Evolutionary conservation across 2,329 filamentous ascomycete genomes (phyloP).

Genomic region (Penicillium sp.): DNA sequence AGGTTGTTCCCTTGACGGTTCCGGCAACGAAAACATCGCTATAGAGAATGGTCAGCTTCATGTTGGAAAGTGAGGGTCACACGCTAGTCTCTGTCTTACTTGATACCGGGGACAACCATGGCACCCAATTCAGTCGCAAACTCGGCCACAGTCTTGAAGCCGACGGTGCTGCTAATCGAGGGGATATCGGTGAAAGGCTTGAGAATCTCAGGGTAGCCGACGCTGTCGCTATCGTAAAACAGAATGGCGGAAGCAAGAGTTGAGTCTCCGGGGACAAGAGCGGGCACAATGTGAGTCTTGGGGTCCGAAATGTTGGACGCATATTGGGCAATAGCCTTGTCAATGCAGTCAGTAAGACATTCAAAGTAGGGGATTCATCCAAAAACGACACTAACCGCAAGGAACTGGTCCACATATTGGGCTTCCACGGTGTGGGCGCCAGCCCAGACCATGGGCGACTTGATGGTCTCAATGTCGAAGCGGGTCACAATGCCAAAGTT

Average conservation of each 20-base stretch:
- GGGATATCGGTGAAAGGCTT: conserved; percentile 47
- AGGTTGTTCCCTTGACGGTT: conserved; percentile 39
- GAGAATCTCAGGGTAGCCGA: conserved; percentile 41
- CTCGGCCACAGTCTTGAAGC: conserved; percentile 45
- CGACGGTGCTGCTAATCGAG: conserved; percentile 40
- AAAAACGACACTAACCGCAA: conserved; percentile 26
- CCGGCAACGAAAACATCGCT: conserved; percentile 47
- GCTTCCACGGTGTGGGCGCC: conserved; percentile 37
- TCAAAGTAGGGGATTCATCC: not conserved
- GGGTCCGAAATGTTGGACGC: conserved; percentile 38
- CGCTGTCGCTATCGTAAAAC: conserved; percentile 45
- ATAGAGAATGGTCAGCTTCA: not conserved
- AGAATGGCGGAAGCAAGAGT: conserved; percentile 45
- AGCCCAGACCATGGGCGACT: conserved; percentile 42
- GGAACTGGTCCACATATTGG: conserved; percentile 35
- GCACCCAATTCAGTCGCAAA: conserved; percentile 41
- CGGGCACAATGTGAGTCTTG: conserved; percentile 41
- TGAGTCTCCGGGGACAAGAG: conserved; percentile 35
- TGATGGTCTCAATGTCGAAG: conserved; percentile 45
- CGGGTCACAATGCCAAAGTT: conserved; percentile 53
- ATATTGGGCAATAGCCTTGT: conserved; percentile 36
- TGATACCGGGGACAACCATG: conserved; percentile 44
- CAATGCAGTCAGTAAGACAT: conserved; percentile 10
- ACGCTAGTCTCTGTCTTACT: conserved; percentile 28
- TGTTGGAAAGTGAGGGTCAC: not conserved